Base-by-base conservation (phyloP, 805 yeast species). In the Saccharomyces paradoxus region DNA sequence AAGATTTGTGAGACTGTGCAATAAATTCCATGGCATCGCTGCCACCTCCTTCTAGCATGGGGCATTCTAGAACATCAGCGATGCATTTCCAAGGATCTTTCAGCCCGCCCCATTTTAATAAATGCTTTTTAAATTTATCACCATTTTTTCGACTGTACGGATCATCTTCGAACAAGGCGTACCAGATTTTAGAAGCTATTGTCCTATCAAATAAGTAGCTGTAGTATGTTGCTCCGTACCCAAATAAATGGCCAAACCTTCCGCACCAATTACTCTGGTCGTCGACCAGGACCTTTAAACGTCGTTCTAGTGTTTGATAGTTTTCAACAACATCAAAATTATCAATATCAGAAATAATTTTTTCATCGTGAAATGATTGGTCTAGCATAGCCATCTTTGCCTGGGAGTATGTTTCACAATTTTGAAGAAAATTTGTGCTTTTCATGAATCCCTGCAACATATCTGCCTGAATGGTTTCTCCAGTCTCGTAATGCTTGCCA, bases 141-240 rank as follows among this genome's bases (percentile, higher is more conserved):
- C 99, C 99, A n/a, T 86, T 84, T 1, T 65, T 73, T 31, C 87
- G 73, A 56, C 82, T 80, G 66, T 86, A 77, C 1, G 97, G 96
- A 65, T 90, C 81, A 4, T 76, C 62, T 2, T 71, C 74, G 67
- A 94, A 94, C 44, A 92, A 72, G 49, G 80, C 82, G 10, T 78
- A 76, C 91, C 96, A 94, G 1, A 92, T 79, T 63, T 83, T 83
- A 27, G 89, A 81, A 0, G 98, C 97, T 58, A 94, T 87, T 6
- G 96, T 97, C 44, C 97, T 74, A 71, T 94, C 99, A 54, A 94
- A 79, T 51, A 94, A 70, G 67, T 94, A 94, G 30, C 96, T 87
- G 71, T 94, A 94, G 66, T 94, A 94, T 0, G 91, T 87, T 0
- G 97, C 88, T 1, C 98, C 98, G 65, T 94, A 94, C 0, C 96